Percentiles rank a stretch among this genome's conserved stretches.
Conservation (phyloP, 2,329 filamentous ascomycete genomes). For the Aspergillus jensenii region DNA sequence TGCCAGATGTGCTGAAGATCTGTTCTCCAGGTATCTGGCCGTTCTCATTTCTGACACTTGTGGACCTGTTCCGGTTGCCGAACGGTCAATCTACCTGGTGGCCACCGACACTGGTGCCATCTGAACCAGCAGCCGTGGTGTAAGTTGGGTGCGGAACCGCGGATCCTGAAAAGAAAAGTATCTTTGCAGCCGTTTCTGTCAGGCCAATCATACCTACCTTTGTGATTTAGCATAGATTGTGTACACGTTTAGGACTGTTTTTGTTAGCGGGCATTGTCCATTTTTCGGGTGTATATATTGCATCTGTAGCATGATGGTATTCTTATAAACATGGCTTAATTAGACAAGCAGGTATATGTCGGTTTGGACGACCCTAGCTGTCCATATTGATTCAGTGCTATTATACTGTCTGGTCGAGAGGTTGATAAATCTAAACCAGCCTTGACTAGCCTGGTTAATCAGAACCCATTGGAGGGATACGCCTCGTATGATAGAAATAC, state of each 20-base stretch:
- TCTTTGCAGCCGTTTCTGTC: background rate
- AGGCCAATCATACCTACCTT: background rate
- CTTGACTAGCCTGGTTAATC: background rate
- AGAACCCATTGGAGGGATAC: background rate
- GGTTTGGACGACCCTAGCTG: background rate
- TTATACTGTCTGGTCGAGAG: background rate
- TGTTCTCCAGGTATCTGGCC: background rate
- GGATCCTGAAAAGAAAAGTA: background rate
- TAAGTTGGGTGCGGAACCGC: background rate
- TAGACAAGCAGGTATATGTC: background rate
- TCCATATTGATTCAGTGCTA: background rate
- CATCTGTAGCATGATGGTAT: background rate
- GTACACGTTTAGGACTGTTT: background rate
- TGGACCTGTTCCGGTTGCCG: background rate
- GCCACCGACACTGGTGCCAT: background rate
- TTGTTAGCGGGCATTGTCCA: background rate
- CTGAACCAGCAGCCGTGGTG: background rate
- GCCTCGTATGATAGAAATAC: too few species aligned
- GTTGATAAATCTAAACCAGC: background rate
- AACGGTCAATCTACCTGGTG: background rate
- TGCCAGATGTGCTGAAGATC: slow-evolving; percentile 4
- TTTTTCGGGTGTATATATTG: slow-evolving; percentile 1
- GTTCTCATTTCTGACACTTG: background rate
- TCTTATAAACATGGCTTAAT: background rate
- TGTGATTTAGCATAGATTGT: slow-evolving; percentile 3